Evolutionary conservation across 163 green algal species (phyloP).

Genomic region (Chloroidium sp.): DNA sequence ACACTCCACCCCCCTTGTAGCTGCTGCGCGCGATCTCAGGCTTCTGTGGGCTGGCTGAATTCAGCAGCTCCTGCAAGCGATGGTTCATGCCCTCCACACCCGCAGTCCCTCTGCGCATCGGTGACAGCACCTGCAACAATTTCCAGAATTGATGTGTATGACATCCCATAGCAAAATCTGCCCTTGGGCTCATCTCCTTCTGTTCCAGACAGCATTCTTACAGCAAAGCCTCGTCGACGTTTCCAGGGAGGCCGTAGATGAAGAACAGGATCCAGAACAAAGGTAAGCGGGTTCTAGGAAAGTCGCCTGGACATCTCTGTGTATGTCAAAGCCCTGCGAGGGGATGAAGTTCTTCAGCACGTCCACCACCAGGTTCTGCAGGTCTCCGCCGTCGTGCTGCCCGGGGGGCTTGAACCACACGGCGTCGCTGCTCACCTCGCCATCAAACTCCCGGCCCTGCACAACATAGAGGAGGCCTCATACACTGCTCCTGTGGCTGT

Average conservation of each 20-base stretch:
- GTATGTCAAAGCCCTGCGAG: slow-evolving; percentile 10
- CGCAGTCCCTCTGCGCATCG: slow-evolving; percentile 36
- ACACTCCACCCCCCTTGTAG: too few species aligned
- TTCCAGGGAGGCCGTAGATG: too few species aligned
- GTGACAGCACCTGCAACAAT: slow-evolving; percentile 53
- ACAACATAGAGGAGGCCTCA: too few species aligned
- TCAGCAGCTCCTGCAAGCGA: slow-evolving; percentile 54
- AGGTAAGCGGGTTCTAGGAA: background rate
- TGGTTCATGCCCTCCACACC: slow-evolving; percentile 45
- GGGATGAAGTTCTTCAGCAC: slow-evolving; percentile 4
- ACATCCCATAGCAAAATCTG: too few species aligned
- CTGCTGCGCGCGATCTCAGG: slow-evolving; percentile 8
- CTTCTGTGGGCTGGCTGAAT: slow-evolving; percentile 27
- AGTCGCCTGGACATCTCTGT: slow-evolving; percentile 26
- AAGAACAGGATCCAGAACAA: background rate
- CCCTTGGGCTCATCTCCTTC: too few species aligned
- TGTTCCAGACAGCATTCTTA: too few species aligned
- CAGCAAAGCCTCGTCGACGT: too few species aligned
- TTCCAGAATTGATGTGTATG: background rate
- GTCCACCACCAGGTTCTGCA: slow-evolving; percentile 9
- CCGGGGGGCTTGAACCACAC: slow-evolving; percentile 16
- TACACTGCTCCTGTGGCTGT: too few species aligned
- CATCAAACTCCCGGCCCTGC: background rate
- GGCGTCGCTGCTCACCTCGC: slow-evolving; percentile 5
- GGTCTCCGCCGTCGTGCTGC: background rate